Conservation (phyloP, 2,329 filamentous ascomycete species). For the Macroventuria anomochaeta region DNA sequence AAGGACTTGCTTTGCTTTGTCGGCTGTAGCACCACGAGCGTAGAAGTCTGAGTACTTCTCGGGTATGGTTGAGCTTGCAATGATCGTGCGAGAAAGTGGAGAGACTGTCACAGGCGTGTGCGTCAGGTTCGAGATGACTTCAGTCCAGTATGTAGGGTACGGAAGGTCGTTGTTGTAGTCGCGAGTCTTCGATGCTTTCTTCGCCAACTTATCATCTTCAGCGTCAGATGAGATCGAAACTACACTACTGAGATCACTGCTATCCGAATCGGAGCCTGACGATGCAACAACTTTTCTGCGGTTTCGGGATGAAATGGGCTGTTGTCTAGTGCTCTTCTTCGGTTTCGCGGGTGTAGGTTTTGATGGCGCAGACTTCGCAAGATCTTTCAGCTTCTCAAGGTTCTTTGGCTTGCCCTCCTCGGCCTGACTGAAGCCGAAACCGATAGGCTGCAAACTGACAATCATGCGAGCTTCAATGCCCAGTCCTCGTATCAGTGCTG, state of each 20-base stretch:
- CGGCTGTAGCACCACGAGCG: slow-evolving; percentile 80
- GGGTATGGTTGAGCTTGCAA: slow-evolving; percentile 67
- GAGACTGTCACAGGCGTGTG: slow-evolving; percentile 82
- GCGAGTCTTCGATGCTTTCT: slow-evolving; percentile 52
- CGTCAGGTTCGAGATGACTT: slow-evolving; percentile 82
- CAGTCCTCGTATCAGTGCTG: slow-evolving; percentile 78
- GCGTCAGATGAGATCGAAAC: slow-evolving; percentile 56
- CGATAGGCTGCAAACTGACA: slow-evolving; percentile 81
- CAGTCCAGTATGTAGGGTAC: slow-evolving; percentile 92
- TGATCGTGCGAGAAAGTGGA: slow-evolving; percentile 59
- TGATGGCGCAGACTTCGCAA: background rate
- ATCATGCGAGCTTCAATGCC: slow-evolving; percentile 85
- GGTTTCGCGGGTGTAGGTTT: background rate
- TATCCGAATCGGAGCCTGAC: slow-evolving; percentile 57
- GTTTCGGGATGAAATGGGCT: slow-evolving; percentile 12
- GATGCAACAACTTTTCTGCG: slow-evolving; percentile 15
- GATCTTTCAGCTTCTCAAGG: slow-evolving; percentile 30
- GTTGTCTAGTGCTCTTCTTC: slow-evolving; percentile 13
- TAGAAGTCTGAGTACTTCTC: slow-evolving; percentile 79
- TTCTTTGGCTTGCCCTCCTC: slow-evolving; percentile 73
- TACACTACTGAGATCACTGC: slow-evolving; percentile 50
- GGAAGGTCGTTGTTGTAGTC: slow-evolving; percentile 76
- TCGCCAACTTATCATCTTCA: slow-evolving; percentile 60
- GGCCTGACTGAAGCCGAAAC: slow-evolving; percentile 87
- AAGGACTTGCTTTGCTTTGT: slow-evolving; percentile 86